Evolutionary conservation across 1,139 yeast species (phyloP).

Genomic region (Debaryomycetaceae sp.): DNA sequence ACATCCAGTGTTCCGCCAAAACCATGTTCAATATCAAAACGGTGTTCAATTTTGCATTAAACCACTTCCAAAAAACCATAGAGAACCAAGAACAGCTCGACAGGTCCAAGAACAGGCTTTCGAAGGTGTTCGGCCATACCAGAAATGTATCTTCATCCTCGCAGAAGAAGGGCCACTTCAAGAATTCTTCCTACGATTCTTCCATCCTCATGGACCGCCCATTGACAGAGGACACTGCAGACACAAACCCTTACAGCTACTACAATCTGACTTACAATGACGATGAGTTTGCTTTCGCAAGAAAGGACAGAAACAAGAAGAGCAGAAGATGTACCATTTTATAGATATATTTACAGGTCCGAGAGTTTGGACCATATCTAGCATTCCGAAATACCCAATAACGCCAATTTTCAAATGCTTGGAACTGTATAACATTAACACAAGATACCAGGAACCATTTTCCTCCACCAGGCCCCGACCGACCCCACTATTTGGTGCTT

Average conservation of each 20-base stretch:
- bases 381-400: neutral
- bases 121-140: conserved; percentile 30
- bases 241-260: conserved; percentile 33
- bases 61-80: conserved; percentile 32
- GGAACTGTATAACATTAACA: too few relatives aligned
- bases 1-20: conserved; percentile 77
- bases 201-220: conserved; percentile 39
- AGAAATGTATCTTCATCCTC: conserved; percentile 22
- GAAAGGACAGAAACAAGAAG: conserved; percentile 27
- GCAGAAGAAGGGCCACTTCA: conserved; percentile 32
- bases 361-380: neutral
- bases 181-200: conserved; percentile 35
- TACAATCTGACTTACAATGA: conserved; percentile 27
- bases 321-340: conserved; percentile 33
- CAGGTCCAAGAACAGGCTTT: conserved; percentile 30
- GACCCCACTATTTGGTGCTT: too few relatives aligned
- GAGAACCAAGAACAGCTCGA: conserved; percentile 39
- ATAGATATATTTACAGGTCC: conserved; percentile 10
- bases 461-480: too few relatives aligned
- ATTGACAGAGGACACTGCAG: conserved; percentile 30
- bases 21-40: conserved; percentile 61
- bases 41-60: conserved; percentile 58
- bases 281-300: conserved; percentile 43
- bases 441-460: too few relatives aligned
- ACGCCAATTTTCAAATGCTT: too few relatives aligned